Percentiles rank a stretch among this genome's conserved stretches.
These are phyloP conservation scores for Cryptococcus depauperatus DNA, from an alignment of 1,284 basidiomycete species.

Conservation along the genomic window DNA sequence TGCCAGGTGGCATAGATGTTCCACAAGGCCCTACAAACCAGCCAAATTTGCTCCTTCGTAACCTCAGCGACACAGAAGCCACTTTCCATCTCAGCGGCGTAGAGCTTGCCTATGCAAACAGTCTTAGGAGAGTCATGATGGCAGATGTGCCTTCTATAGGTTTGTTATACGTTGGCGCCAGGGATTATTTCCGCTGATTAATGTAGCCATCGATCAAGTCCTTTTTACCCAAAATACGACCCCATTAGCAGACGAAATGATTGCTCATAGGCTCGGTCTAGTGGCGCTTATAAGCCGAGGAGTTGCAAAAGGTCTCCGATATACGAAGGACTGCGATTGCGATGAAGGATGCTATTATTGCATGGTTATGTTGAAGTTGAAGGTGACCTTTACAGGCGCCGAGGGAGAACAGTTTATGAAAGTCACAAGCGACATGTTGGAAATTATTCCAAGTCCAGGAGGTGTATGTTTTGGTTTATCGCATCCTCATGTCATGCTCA, in stretches of 20 bases:
- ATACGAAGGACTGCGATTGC: slow-evolving; percentile 45
- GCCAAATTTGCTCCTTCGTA: slow-evolving; percentile 31
- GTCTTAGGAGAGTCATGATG: slow-evolving; percentile 79
- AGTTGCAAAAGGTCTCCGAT: slow-evolving; percentile 76
- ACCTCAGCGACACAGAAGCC: slow-evolving; percentile 64
- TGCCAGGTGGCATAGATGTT: slow-evolving; percentile 11
- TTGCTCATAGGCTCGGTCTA: slow-evolving; percentile 92
- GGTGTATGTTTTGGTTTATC: slow-evolving; percentile 16
- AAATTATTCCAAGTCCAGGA: slow-evolving; percentile 33
- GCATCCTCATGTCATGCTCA: neutral
- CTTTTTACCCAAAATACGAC: slow-evolving; percentile 87
- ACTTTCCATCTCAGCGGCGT: slow-evolving; percentile 89
- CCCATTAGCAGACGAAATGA: slow-evolving; percentile 93
- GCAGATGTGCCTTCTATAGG: slow-evolving; percentile 91
- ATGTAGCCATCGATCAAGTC: slow-evolving; percentile 83
- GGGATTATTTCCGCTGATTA: slow-evolving; percentile 1
- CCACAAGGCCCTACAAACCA: slow-evolving; percentile 37
- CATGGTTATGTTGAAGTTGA: slow-evolving; percentile 41
- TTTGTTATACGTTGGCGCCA: slow-evolving; percentile 46
- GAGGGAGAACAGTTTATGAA: slow-evolving; percentile 26
- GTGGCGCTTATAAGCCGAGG: slow-evolving; percentile 79
- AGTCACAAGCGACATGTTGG: slow-evolving; percentile 44
- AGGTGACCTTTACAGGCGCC: slow-evolving; percentile 29
- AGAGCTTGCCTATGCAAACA: slow-evolving; percentile 87
- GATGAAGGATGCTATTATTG: slow-evolving; percentile 47